A percentile compares a stretch with the other conserved stretches of the same genome.
These are phyloP conservation scores for Aristolochia fimbriata DNA, from an alignment of 164 flowering plant genomes.

Conservation along the genomic window DNA sequence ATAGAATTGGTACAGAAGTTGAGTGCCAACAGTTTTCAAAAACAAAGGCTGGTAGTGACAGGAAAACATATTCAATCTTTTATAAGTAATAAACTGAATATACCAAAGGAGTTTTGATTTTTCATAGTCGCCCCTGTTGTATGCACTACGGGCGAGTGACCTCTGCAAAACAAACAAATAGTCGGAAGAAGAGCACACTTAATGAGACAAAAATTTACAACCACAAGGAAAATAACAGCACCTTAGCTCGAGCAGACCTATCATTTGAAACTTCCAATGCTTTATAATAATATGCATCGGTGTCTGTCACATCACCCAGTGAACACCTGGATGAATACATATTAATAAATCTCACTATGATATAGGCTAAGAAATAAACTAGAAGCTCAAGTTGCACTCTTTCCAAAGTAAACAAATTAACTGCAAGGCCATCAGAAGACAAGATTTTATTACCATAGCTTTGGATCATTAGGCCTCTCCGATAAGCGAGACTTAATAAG, in stretches of 20 bases:
- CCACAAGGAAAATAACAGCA: constrained; percentile 10
- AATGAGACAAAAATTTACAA: background rate
- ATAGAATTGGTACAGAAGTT: background rate
- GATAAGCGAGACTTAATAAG: constrained; percentile 64
- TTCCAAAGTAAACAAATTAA: background rate
- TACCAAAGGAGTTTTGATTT: constrained; percentile 63
- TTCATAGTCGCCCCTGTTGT: constrained; percentile 77
- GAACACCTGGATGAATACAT: constrained; percentile 54
- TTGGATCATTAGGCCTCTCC: constrained; percentile 66
- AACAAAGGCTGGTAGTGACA: too few species aligned
- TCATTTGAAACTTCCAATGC: constrained; percentile 83
- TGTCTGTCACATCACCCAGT: constrained; percentile 74
- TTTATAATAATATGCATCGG: constrained; percentile 66
- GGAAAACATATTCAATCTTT: too few species aligned
- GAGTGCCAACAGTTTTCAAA: background rate
- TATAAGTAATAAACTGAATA: background rate
- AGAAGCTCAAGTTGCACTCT: background rate
- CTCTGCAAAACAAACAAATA: constrained; percentile 29
- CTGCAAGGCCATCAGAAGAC: background rate
- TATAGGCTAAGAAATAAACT: background rate
- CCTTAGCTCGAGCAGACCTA: constrained; percentile 84
- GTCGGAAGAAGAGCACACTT: background rate
- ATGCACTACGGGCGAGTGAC: constrained; percentile 92
- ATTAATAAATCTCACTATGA: background rate
- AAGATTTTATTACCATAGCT: constrained; percentile 54